Evolutionary conservation across 106 monocot genomes (phyloP).

Genomic region (Apostasia ramifera): DNA sequence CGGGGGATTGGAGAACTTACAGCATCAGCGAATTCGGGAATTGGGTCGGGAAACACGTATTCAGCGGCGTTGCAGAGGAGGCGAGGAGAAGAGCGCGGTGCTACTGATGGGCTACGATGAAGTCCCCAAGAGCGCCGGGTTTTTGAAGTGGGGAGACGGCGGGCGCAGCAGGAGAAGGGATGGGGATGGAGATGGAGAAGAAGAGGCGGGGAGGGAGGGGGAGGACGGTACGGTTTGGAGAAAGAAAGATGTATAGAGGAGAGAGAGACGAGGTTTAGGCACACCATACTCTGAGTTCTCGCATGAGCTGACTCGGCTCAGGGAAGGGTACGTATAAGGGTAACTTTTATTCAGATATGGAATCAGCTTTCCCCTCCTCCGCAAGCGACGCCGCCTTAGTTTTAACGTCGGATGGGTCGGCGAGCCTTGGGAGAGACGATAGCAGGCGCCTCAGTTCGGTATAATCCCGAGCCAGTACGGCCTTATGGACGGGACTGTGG

Average conservation of each 20-base stretch:
- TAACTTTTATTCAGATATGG: constrained; percentile 20
- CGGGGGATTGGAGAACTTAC: constrained; percentile 15
- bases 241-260: neutral
- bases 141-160: neutral
- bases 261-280: neutral
- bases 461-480: constrained; percentile 52
- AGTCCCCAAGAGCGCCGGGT: neutral
- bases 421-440: constrained; percentile 39
- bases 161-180: neutral
- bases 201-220: neutral
- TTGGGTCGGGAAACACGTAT: constrained; percentile 69
- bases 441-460: constrained; percentile 31
- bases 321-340: no score
- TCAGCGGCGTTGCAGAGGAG: constrained; percentile 20
- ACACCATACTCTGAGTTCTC: neutral
- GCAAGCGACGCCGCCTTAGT: constrained; percentile 62
- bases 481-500: constrained; percentile 74
- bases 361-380: constrained; percentile 68
- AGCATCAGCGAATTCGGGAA: constrained; percentile 57
- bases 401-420: constrained; percentile 39
- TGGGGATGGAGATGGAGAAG: neutral
- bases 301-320: no score
- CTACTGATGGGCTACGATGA: neutral
- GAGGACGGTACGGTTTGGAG: neutral
- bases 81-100: neutral